Conservation (phyloP, 768 basidiomycete species). For the Leccinum arenicola region DNA sequence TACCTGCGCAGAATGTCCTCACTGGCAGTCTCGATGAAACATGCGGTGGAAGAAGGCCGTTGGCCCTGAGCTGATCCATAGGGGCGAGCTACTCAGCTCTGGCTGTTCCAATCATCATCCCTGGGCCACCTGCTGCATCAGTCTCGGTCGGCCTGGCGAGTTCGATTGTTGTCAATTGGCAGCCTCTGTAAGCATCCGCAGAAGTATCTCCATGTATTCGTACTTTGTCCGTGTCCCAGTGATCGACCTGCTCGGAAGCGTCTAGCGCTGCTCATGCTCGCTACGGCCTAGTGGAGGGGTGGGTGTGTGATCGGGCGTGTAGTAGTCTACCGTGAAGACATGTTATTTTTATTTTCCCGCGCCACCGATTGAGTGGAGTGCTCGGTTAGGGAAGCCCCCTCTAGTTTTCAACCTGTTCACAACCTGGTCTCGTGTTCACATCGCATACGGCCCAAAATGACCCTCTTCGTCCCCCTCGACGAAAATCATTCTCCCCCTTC, state of each 20-base stretch:
- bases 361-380: constrained; percentile 20
- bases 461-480: constrained; percentile 61
- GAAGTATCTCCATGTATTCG: constrained; percentile 32
- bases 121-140: constrained; percentile 25
- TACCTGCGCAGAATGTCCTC: constrained; percentile 24
- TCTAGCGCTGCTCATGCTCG: constrained; percentile 15
- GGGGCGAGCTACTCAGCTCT: constrained; percentile 28
- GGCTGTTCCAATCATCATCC: constrained; percentile 33
- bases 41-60: constrained; percentile 14
- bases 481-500: constrained; percentile 42
- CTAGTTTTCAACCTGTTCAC: constrained; percentile 24
- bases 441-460: constrained; percentile 44
- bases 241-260: constrained; percentile 23
- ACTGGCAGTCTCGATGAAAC: constrained; percentile 10
- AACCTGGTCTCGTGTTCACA: constrained; percentile 24
- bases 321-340: constrained; percentile 31
- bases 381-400: constrained; percentile 20
- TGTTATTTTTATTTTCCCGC: constrained; percentile 28
- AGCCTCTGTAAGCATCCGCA: constrained; percentile 27
- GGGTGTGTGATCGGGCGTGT: not conserved
- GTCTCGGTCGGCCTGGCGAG: constrained; percentile 8
- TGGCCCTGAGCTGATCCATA: constrained; percentile 23
- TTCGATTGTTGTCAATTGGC: constrained; percentile 22
- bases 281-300: constrained; percentile 29
- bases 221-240: constrained; percentile 28